Base-by-base conservation (phyloP, 306 rosid species). In the Cucumis hystrix region DNA sequence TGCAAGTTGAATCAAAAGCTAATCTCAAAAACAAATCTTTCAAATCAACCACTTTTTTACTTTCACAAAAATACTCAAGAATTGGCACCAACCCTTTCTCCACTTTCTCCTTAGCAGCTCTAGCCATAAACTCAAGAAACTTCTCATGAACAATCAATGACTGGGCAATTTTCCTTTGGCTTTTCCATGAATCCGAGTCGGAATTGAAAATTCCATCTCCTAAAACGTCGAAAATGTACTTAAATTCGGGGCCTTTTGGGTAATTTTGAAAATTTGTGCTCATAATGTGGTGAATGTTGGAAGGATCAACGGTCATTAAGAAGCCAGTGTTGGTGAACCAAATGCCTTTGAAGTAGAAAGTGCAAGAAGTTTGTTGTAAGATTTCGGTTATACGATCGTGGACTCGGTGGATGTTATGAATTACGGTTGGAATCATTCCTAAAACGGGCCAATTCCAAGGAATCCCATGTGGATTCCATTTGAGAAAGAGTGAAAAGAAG, bases 1-100 rank as follows among this genome's bases (percentile, higher is more conserved):
- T 81, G 18, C 87, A 84, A 52, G 81, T 79, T 41, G 63, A 78
- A 25, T 85, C 89, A 17, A 88, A 88, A 0, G 88, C 61, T 64
- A 88, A 79, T 0, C 87, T 56, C 6, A 33, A 67, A 23, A 88
- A 78, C 2, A 88, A 64, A 63, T 82, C 86, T 72, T 88, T 83
- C 8, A 87, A 45, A 71, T 87, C 89, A 23, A 78, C 28, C 14
- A 57, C 54, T 0, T 0, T 10, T 1, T 75, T 77, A 17, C 80
- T 74, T 74, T 54, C 13, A 4, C 59, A 17, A 0, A 52, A 17
- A 21, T 39, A 45, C 0, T 87, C 75, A 40, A 87, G 79, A 33
- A 83, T 2, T 0, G 84, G 79, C 16, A 85, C 9, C 4, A 87
- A 57, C 16, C 74, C 65, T 11, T 12, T 52, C 16, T 72, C 64